Conservation (phyloP, 176 grass and related monocot species). For the Coix lacrymajobi region DNA sequence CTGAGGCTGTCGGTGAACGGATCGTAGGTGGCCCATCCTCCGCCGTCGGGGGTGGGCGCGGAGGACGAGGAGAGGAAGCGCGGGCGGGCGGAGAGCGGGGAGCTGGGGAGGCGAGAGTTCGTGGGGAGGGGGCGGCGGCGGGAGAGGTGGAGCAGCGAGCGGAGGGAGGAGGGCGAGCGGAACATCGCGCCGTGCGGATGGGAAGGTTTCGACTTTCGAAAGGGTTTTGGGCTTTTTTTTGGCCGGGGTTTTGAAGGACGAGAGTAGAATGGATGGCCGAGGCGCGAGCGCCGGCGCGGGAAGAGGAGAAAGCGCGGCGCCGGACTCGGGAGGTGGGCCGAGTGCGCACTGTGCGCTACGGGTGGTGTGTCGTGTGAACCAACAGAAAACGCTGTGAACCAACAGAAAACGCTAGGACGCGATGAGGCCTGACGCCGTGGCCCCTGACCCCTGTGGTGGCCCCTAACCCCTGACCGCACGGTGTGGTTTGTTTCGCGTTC, state of each 20-base stretch:
- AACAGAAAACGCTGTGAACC: no score
- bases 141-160: constrained; percentile 25
- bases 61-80: constrained; percentile 13
- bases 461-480: no score
- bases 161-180: constrained; percentile 13
- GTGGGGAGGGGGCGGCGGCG: constrained; percentile 20
- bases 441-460: no score
- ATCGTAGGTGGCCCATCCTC: constrained; percentile 21
- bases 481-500: no score
- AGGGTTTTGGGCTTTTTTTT: no score
- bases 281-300: constrained; percentile 16
- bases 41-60: not conserved
- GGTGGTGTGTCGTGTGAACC: no score
- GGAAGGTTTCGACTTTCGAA: not conserved
- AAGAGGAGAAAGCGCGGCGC: not conserved
- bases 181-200: constrained; percentile 22
- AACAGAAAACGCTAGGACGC: no score
- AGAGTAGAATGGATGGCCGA: not conserved
- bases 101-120: not conserved
- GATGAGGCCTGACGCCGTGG: no score
- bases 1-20: constrained; percentile 18
- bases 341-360: not conserved
- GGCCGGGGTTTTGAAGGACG: not conserved
- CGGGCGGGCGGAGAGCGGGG: not conserved
- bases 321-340: not conserved